These are phyloP conservation scores for Nicotiana attenuata DNA, from an alignment of 257 asterid species.

Conservation along the genomic window DNA sequence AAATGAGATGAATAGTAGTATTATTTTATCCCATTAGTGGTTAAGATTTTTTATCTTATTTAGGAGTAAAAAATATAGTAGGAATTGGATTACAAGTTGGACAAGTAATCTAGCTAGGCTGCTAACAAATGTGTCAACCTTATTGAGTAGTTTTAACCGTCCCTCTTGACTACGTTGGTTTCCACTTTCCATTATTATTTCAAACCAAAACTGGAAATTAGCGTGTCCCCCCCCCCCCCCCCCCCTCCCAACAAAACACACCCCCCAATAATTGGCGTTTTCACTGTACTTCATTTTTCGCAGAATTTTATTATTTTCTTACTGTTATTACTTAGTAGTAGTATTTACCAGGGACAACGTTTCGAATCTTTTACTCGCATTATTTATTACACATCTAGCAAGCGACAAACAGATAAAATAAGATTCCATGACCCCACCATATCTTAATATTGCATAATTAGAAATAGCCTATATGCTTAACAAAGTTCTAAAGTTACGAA, in stretches of 20 bases:
- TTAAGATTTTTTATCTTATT: background rate
- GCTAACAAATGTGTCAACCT: background rate
- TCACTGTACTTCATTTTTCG: no score
- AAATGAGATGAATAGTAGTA: background rate
- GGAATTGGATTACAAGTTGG: background rate
- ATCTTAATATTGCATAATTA: background rate
- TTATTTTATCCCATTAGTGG: background rate
- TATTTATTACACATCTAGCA: background rate
- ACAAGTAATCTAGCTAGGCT: background rate
- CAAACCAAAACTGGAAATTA: background rate
- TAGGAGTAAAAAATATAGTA: background rate
- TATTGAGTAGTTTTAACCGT: background rate
- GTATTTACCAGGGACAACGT: background rate
- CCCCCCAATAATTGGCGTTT: no score
- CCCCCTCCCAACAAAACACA: no score
- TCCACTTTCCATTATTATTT: background rate
- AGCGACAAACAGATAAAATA: background rate
- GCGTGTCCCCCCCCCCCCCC: no score
- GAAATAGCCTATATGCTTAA: background rate
- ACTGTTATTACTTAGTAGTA: background rate
- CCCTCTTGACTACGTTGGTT: background rate
- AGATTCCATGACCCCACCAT: background rate
- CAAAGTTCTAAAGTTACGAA: background rate
- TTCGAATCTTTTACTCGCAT: background rate
- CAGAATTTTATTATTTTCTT: background rate